Evolutionary conservation across 1,284 basidiomycete species (phyloP).

Genomic region (Malassezia psittaci): DNA sequence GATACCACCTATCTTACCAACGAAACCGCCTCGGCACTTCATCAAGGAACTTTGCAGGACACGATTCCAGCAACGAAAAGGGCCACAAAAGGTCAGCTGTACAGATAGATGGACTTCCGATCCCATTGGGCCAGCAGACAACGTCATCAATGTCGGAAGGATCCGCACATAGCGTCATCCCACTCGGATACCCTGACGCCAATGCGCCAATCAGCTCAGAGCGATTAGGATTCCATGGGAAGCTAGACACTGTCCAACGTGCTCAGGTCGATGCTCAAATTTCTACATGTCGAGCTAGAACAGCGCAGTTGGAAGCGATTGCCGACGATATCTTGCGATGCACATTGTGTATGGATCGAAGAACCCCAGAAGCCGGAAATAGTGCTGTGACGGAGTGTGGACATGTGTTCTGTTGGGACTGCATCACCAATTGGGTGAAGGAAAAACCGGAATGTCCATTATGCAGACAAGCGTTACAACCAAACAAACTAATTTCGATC

Average conservation of each 20-base stretch:
- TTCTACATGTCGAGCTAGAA: constrained; percentile 10
- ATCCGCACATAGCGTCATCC: neutral
- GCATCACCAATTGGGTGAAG: constrained; percentile 72
- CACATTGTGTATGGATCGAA: constrained; percentile 44
- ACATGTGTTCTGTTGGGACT: constrained; percentile 86
- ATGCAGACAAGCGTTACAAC: constrained; percentile 33
- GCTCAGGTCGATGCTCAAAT: constrained; percentile 9
- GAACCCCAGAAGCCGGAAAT: constrained; percentile 45
- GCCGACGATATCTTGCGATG: constrained; percentile 30
- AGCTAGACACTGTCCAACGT: neutral
- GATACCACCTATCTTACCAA: constrained; percentile 17
- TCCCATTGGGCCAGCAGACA: constrained; percentile 3
- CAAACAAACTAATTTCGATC: constrained; percentile 34
- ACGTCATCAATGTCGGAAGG: neutral
- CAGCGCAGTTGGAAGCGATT: constrained; percentile 19
- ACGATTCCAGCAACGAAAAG: neutral
- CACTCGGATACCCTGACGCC: constrained; percentile 18
- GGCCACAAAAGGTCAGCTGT: neutral
- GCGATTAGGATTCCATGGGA: constrained; percentile 5
- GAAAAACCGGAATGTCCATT: constrained; percentile 58
- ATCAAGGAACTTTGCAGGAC: neutral
- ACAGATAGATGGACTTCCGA: constrained; percentile 16
- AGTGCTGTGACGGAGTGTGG: constrained; percentile 83
- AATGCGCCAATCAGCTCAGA: constrained; percentile 9
- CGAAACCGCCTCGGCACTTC: neutral